phyloP scores from a whole-genome alignment of 768 basidiomycete species.

The Neoboletus subvelutipes region DNA sequence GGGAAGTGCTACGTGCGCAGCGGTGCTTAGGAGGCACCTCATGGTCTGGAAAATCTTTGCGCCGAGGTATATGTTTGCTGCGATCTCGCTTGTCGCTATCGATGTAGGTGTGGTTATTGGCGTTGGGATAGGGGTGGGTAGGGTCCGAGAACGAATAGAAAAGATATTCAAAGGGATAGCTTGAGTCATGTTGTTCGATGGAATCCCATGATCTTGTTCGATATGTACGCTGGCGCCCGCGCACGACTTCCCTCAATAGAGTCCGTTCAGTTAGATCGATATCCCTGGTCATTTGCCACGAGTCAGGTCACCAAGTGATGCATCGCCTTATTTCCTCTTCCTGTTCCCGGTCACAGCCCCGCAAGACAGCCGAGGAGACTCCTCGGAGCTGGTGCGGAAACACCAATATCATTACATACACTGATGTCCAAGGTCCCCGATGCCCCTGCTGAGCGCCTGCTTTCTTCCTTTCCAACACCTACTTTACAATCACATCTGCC shows the following conservation, averaged over 20 bases:
- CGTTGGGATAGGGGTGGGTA: slow-evolving; percentile 21
- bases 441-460: neutral
- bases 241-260: neutral
- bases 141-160: slow-evolving; percentile 24
- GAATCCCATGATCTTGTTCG: neutral
- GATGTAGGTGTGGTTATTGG: slow-evolving; percentile 54
- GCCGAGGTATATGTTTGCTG: slow-evolving; percentile 87
- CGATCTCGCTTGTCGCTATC: slow-evolving; percentile 60
- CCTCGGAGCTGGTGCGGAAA: slow-evolving; percentile 23
- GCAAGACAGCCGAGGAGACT: neutral
- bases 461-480: slow-evolving; percentile 10
- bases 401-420: slow-evolving; percentile 20
- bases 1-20: slow-evolving; percentile 69
- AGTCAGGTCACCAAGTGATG: slow-evolving; percentile 2
- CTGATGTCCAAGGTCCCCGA: neutral
- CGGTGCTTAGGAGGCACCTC: slow-evolving; percentile 76
- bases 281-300: neutral
- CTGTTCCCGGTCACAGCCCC: neutral
- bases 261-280: neutral
- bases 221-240: neutral
- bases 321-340: neutral
- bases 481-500: neutral
- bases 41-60: slow-evolving; percentile 99
- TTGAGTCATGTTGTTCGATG: slow-evolving; percentile 3
- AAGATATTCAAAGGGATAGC: slow-evolving; percentile 17